Base-by-base conservation (phyloP, 257 asterid species). In the Solanum raphanifolium region DNA sequence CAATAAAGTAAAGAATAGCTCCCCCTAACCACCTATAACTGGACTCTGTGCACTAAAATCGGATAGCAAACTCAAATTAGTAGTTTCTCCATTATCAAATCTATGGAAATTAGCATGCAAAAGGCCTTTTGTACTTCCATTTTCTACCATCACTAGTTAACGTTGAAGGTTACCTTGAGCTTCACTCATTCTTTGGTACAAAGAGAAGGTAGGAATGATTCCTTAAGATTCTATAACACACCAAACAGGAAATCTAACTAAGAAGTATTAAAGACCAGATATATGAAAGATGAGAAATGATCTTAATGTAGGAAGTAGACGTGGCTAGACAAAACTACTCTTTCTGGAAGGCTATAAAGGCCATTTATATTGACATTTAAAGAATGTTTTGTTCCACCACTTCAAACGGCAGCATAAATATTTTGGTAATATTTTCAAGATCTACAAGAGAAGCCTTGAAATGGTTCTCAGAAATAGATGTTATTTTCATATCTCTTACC, bases 401-500 rank as follows among this genome's bases (percentile, higher is more conserved):
- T 81, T 81, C 27, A 81, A 43, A 27, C 1, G 5, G 68, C 39
- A 46, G 68, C 84, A 81, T 5, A 81, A 9, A 81, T 29, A 81
- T 46, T 48, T 31, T 81, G 69, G 16, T 29, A 48, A 46, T 10
- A 81, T 48, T 43, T 13, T 27, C 66, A 79, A 43, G 84, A 79
- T 79, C 65, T 25, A 43, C 9, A 2, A 43, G 38, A 79, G 84
- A 79, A 79, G 25, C 38, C 84, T 35, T 15, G 25, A 78, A 78
- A 25, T 27, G 38, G 38, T 8, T 79, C 36, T 43, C 38, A 34
- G 27, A 79, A 29, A 81, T 82, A 48, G 13, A 52, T 39, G 43
- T 48, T 58, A 65, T 5, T 39, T 27, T 87, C 29, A 35, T 81
- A 60, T 86, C 60, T 71, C 94, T 90, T 94, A 96, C 99, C 99